Base-by-base conservation (phyloP, 768 basidiomycete species). In the Mycena kentingensis region DNA sequence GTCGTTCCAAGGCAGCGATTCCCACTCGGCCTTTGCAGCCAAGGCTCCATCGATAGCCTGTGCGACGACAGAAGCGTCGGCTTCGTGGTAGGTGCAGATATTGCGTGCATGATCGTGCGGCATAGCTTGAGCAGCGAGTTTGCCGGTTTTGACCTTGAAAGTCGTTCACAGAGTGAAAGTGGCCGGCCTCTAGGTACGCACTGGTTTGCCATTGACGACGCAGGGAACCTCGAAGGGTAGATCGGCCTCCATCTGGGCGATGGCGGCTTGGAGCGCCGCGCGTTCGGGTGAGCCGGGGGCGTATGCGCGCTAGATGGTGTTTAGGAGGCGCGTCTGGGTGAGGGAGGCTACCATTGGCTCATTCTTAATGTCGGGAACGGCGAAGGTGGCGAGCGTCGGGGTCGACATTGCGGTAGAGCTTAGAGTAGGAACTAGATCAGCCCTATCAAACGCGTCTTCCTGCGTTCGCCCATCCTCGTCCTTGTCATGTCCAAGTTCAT, bases 1-100 rank as follows among this genome's bases (percentile, higher is more conserved):
- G 69, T 99, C 97, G 66, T 81, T 87, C 96, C 95, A 99, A 0
- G 96, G 94, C 78, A 98, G 75, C 42, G 80, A 77, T 75, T 98
- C 97, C 97, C 97, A 99, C 45, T 81, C 83, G 15, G 74, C 73
- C 70, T 94, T 96, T 16, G 93, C 95, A 10, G 82, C 81, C 31
- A 98, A 81, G 12, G 95, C 90, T 28, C 89, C 89, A 21, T 88
- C 83, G 59, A 99, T 96, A 18, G 97, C 97, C 48, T 74, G 73
- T 6, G 79, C 68, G 37, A 98, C 83, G 2, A 84, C 84, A 21
- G 81, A 83, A 36, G 84, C 76, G 52, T 94, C 88, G 12, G 95
- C 93, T 70, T 94, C 86, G 63, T 96, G 90, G 71, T 95, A 98
- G 15, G 78, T 76, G 73, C 90, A 92, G 22, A 98, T 78, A 65